These are phyloP conservation scores for Fusarium liriodendri DNA, from an alignment of 2,329 filamentous ascomycete genomes.

Conservation along the genomic window DNA sequence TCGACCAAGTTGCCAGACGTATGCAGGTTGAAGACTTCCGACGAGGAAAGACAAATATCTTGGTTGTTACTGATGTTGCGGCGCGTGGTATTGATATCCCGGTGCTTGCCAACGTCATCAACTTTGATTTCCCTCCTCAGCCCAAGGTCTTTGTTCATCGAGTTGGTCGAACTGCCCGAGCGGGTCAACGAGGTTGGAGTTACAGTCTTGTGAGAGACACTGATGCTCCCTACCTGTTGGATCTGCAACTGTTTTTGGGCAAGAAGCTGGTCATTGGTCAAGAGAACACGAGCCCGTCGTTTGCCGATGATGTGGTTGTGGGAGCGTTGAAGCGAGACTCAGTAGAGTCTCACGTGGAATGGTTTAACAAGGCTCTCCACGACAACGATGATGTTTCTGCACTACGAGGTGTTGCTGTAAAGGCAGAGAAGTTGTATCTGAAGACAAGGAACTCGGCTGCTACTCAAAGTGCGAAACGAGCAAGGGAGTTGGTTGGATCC, in stretches of 20 bases:
- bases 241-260: constrained; percentile 95
- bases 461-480: constrained; percentile 86
- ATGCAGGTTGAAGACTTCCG: constrained; percentile 94
- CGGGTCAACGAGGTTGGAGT: constrained; percentile 91
- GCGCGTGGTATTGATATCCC: constrained; percentile 98
- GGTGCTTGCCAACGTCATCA: constrained; percentile 94
- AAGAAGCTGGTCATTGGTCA: constrained; percentile 83
- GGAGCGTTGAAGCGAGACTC: constrained; percentile 79
- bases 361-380: constrained; percentile 80
- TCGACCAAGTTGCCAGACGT: constrained; percentile 93
- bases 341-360: constrained; percentile 82
- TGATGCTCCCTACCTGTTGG: constrained; percentile 91
- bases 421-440: constrained; percentile 93
- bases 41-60: constrained; percentile 83
- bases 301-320: constrained; percentile 84
- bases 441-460: constrained; percentile 92
- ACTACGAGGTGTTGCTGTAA: constrained; percentile 79
- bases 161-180: constrained; percentile 94
- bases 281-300: constrained; percentile 72
- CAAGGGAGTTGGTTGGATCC: constrained; percentile 79
- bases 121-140: constrained; percentile 97
- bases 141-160: constrained; percentile 97
- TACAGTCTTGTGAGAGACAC: constrained; percentile 91
- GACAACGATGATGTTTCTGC: constrained; percentile 79
- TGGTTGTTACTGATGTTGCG: constrained; percentile 96